Percentiles rank a stretch among this genome's conserved stretches.
phyloP scores from a whole-genome alignment of 208 protist genomes.

The Wallacemonas rigidus region DNA sequence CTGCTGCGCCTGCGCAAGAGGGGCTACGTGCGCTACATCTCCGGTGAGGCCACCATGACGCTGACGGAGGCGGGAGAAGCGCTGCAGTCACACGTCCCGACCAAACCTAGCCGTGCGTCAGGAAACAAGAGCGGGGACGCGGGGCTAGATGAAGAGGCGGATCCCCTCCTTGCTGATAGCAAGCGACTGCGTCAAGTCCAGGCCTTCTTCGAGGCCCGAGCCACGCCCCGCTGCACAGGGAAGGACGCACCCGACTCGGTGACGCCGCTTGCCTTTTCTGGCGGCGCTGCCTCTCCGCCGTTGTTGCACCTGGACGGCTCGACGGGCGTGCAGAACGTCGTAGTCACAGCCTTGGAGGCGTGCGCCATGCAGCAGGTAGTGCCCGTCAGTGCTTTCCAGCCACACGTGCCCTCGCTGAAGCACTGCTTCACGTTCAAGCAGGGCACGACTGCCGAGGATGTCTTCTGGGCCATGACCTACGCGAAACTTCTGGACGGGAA shows the following conservation, averaged over 20 bases:
- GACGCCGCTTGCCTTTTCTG: too few species aligned
- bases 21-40: slow-evolving; percentile 61
- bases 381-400: slow-evolving; percentile 62
- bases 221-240: background rate
- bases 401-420: slow-evolving; percentile 50
- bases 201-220: slow-evolving; percentile 34
- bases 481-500: slow-evolving; percentile 73
- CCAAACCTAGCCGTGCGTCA: background rate
- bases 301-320: slow-evolving; percentile 23
- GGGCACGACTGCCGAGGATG: slow-evolving; percentile 65
- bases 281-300: background rate
- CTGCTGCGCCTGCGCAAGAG: slow-evolving; percentile 62
- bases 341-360: slow-evolving; percentile 63
- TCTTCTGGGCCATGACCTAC: slow-evolving; percentile 70
- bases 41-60: slow-evolving; percentile 37
- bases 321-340: slow-evolving; percentile 85
- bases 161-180: slow-evolving; percentile 22
- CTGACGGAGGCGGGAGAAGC: background rate
- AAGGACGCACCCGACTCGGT: background rate
- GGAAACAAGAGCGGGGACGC: background rate
- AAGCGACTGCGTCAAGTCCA: slow-evolving; percentile 31
- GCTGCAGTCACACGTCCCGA: background rate
- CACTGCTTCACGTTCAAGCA: slow-evolving; percentile 79
- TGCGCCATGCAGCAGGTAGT: slow-evolving; percentile 60
- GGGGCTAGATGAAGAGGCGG: background rate